phyloP scores from a whole-genome alignment of 495 filamentous ascomycete species.

The Neurospora sp. region DNA sequence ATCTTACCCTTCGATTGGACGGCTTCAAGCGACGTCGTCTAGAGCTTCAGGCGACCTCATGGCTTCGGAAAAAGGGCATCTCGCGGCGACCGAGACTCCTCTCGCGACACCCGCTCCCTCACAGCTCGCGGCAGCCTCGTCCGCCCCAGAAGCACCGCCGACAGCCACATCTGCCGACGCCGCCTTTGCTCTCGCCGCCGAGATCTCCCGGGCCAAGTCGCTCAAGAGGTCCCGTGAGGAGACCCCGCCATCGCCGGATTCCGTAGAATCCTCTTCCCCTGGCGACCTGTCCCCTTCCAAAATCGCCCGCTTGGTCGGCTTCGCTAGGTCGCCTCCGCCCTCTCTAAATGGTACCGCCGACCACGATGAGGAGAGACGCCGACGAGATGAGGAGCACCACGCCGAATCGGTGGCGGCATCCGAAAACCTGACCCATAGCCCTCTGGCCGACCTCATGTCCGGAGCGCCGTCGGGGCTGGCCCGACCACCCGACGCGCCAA shows the following conservation, averaged over 20 bases:
- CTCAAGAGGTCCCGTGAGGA: slow-evolving; percentile 41
- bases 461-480: slow-evolving; percentile 41
- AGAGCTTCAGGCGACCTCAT: slow-evolving; percentile 18
- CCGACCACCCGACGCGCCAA: slow-evolving; percentile 34
- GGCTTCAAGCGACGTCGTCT: not conserved
- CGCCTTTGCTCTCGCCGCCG: slow-evolving; percentile 21
- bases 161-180: slow-evolving; percentile 15
- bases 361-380: slow-evolving; percentile 43
- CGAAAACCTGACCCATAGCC: slow-evolving; percentile 44
- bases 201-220: slow-evolving; percentile 26
- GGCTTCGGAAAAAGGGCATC: slow-evolving; percentile 35
- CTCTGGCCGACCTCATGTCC: slow-evolving; percentile 45
- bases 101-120: slow-evolving; percentile 21
- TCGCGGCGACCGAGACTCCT: slow-evolving; percentile 32
- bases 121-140: not conserved
- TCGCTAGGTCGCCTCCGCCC: slow-evolving; percentile 33
- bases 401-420: slow-evolving; percentile 27
- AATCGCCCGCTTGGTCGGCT: slow-evolving; percentile 36
- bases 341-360: slow-evolving; percentile 44
- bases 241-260: slow-evolving; percentile 30
- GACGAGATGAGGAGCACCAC: slow-evolving; percentile 36
- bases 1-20: slow-evolving; percentile 8
- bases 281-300: slow-evolving; percentile 42
- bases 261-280: slow-evolving; percentile 19
- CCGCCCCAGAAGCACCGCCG: slow-evolving; percentile 16